Base-by-base conservation (phyloP, 441 rosid genomes). In the Adansonia rubrostipa region DNA sequence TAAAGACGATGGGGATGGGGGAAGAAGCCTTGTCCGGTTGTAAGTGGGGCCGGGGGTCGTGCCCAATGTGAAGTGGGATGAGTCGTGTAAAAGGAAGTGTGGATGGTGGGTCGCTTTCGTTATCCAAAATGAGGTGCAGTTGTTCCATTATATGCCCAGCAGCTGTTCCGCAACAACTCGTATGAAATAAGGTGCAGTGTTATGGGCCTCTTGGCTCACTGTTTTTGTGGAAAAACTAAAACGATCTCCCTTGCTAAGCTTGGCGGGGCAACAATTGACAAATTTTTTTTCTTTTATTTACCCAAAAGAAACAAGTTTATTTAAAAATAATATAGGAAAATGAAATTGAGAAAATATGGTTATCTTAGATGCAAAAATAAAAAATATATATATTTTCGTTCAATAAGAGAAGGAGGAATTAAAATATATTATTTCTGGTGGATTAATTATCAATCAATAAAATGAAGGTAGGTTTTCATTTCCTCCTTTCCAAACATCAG, bases 81-180 rank as follows among this genome's bases (percentile, higher is more conserved):
- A 2, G 54, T 22, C 57, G 76, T 67, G 73, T 3, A 47, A 24
- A 1, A 7, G 58, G 9, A 48, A 6, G 57, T 0, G 78, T 64
- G 85, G 83, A 73, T 47, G 45, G 66, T 4, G 77, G 61, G 88
- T 83, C 88, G 51, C 45, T 84, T 77, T 86, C 88, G 24, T 84
- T 81, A 86, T 83, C 89, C 86, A 28, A 71, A 3, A 24, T 9
- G 1, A 40, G 28, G 24, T n/a, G 20, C 9, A 11, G 6, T 51
- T 14, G 11, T 2, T 50, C 66, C 57, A 15, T 54, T 1, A 54
- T 69, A 64, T 72, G 82, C 78, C 68, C 0, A 40, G 19, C 28
- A 58, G 77, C 68, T 42, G 66, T 65, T 8, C 1, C 13, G 67
- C 44, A 62, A 56, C 50, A 19, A 42, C 13, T 22, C 54, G 22